Percentiles rank a stretch among this genome's conserved stretches.
Conservation (phyloP, 2,329 filamentous ascomycete genomes). For the Arthrobotrys iridis region DNA sequence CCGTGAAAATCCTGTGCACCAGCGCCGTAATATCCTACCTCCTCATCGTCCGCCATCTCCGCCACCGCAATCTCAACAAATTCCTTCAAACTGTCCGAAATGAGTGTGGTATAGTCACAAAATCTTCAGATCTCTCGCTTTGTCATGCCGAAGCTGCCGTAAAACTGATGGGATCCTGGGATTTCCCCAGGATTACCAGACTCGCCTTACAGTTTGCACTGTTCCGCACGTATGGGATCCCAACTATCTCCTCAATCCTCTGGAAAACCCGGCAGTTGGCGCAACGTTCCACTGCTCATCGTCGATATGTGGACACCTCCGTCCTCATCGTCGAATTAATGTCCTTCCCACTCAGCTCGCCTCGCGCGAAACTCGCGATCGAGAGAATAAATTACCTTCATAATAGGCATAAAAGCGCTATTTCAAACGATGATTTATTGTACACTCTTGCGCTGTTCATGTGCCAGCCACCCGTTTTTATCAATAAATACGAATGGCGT, state of each 20-base stretch:
- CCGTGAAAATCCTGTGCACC: conserved; percentile 4
- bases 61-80: conserved; percentile 50
- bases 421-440: conserved; percentile 71
- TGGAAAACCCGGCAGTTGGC: conserved; percentile 66
- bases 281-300: conserved; percentile 64
- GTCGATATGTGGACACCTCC: conserved; percentile 67
- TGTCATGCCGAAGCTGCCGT: conserved; percentile 67
- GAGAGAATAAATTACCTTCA: conserved; percentile 74
- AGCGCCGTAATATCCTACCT: conserved; percentile 42
- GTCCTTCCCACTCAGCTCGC: conserved; percentile 62
- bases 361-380: conserved; percentile 66
- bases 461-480: conserved; percentile 72
- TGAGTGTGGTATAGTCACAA: conserved; percentile 51
- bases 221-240: conserved; percentile 70
- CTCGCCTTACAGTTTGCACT: conserved; percentile 70
- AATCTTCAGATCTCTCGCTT: conserved; percentile 42
- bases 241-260: conserved; percentile 66
- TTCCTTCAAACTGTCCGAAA: conserved; percentile 30
- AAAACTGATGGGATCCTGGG: conserved; percentile 63
- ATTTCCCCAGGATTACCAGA: conserved; percentile 68
- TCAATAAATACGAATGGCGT: conserved; percentile 76
- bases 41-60: conserved; percentile 41
- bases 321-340: conserved; percentile 66
- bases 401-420: conserved; percentile 68
- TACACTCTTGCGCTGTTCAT: conserved; percentile 75